Evolutionary conservation across 1,139 yeast species (phyloP), one percentile per base, ranked within the genome.

Genomic region (Debaryomyces psychrophilus): DNA sequence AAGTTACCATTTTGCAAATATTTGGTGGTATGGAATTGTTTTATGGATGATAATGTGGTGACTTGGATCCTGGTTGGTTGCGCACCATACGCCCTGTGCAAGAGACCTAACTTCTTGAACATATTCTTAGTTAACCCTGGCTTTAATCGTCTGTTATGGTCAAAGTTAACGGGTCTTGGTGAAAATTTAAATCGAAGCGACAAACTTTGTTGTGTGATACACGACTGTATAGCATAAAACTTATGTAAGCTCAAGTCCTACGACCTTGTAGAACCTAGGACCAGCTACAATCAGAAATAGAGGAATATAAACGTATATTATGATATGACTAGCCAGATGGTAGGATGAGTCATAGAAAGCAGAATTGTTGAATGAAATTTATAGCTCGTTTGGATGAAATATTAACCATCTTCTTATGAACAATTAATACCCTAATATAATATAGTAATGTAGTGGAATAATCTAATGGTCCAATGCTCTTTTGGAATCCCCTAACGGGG

Each of bases 1-100:
- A 65, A 48, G 46, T 53, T 63, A 26, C 52, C 52, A 44, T 50
- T 55, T 35, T 44, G 48, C 28, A 61, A 50, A 33, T 46, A 35
- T 8, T 34, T 23, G 20, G 49, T 23, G 18, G 52, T 43, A 31
- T 44, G 52, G 43, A 59, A 51, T 31, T 42, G 52, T 36, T 60
- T 53, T 15, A 48, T 28, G 34, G 26, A 18, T 12, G 12, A 5
- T n/a, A 17, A 27, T 11, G 26, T 11, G 28, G 28, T 9, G 8
- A 8, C 9, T 18, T 20, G 26, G 12, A 29, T 18, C 26, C 8
- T 27, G 8, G 26, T 15, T n/a, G 33, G 12, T 9, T 22, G 26
- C 11, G 20, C 34, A 18, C 41, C 15, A 12, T 18, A 20, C 1
- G 35, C 34, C 41, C 41, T 28, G 12, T 11, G 41, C 26, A 38